Percentiles rank a stretch among this genome's conserved stretches.
These are phyloP conservation scores for Kwoniella botswanensis DNA, from an alignment of 768 basidiomycete genomes.

Conservation along the genomic window DNA sequence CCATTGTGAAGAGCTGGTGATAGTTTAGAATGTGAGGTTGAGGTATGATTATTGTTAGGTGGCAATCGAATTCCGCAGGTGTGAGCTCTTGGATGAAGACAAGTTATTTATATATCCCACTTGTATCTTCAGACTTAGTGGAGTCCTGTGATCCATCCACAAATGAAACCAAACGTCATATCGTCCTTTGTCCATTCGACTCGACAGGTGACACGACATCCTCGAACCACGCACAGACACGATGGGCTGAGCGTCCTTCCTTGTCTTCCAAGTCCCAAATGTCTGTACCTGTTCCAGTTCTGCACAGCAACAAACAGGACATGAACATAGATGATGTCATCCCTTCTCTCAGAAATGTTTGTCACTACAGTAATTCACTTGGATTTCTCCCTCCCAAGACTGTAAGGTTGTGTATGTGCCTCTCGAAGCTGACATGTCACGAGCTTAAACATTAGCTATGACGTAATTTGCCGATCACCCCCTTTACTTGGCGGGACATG, in stretches of 20 bases:
- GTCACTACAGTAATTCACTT: no score
- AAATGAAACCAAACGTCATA: no score
- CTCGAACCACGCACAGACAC: neutral
- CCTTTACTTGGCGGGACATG: neutral
- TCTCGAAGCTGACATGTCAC: no score
- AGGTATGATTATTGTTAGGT: neutral
- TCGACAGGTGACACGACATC: neutral
- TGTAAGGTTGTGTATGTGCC: no score
- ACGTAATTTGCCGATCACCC: constrained; percentile 19
- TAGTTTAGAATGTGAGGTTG: neutral
- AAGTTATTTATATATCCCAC: neutral
- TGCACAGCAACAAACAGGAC: neutral
- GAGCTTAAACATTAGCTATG: constrained; percentile 4
- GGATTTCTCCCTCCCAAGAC: no score
- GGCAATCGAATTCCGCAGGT: neutral
- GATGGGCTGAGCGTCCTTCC: neutral
- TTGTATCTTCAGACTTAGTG: no score
- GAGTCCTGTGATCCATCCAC: no score
- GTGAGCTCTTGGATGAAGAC: no score
- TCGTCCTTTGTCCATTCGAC: no score
- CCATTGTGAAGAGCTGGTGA: constrained; percentile 7
- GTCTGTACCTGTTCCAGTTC: neutral
- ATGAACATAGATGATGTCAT: neutral
- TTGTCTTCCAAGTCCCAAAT: no score
- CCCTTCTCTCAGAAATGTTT: no score